Base-by-base conservation (phyloP, 257 asterid species). In the Gynochthodes officinalis region DNA sequence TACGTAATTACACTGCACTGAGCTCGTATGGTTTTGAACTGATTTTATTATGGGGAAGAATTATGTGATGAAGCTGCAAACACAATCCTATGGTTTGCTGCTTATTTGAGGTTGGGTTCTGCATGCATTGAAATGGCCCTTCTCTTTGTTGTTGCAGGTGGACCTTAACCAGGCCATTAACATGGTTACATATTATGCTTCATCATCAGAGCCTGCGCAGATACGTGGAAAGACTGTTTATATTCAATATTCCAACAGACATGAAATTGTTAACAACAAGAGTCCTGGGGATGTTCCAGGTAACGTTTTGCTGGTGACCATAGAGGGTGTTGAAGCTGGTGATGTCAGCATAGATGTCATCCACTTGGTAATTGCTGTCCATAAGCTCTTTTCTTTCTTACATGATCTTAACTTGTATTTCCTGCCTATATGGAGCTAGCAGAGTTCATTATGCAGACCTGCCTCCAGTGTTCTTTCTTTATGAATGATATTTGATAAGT, bases 301-400 rank as follows among this genome's bases (percentile, higher is more conserved):
- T 48, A 92, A 92, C 77, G 97, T 89, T 64, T 81, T 92, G 85
- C 89, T 92, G 69, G 96, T 88, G 50, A 84, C 96, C 23, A 88
- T 92, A 28, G 96, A 88, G 84, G 97, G 96, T 30, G 91, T 89
- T 73, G 96, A 88, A 81, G 95, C 97, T 70, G 86, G 84, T 72
- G 96, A 91, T 80, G 90, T 91, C 71, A 89, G 95, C 88, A 91
- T 89, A 74, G 95, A 91, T 79, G 95, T 91, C 68, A 89, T 91
- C 76, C 97, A 89, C 82, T 82, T 91, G 89, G 97, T 91, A 79
- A 79, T 86, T 55, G 50, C 25, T 40, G 74, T 63, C 60, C 67
- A 37, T 43, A 4, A 61, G 25, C 43, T 19, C 3, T 60, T 61
- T 59, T 6, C 14, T 59, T 15, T 58, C 21, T 11, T 4, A 32